Evolutionary conservation across 805 yeast genomes (phyloP), one percentile per base, ranked within the genome.

Genomic region (Kazachstania africana): DNA sequence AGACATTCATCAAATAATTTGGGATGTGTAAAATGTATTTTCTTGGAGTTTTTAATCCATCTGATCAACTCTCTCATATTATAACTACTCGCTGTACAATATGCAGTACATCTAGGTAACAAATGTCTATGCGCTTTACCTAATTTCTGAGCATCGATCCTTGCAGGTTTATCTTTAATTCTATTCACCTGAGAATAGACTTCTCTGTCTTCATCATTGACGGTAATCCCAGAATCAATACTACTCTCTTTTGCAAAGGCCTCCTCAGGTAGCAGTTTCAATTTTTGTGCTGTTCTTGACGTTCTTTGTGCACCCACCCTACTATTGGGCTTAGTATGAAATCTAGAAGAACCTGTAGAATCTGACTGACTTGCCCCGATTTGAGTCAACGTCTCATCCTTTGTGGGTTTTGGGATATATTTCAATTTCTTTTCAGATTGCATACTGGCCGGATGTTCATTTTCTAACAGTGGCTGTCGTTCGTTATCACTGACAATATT

Each of bases 61-160:
- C 88, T 64, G 29, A 79, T 65, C 25, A 91, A 61, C 30, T 85
- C 96, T 44, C 79, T 72, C 94, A 91, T 82, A 42, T 73, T 74
- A 50, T 87, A 91, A 16, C 91, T 75, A 19, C 95, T 87, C 17
- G 96, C 85, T 0, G 97, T 88, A 58, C 97, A 88, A 52, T 85
- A 91, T 3, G 95, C 94, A 0, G 97, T 88, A 2, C 87, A 95
- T 38, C 98, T 64, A 3, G 98, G 97, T 34, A 91, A 65, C 38
- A 84, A 59, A 21, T 79, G 79, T 38, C 97, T 62, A 39, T 65
- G 65, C 22, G 59, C 57, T 53, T 87, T 91, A 3, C 95, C 94
- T 36, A 91, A 62, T 31, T 87, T 72, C 51, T 87, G 95, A 0
- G 98, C 97, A 62, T 88, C 97, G 41, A 75, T 78, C 43, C 96